Base-by-base conservation (phyloP, 768 basidiomycete species). In the Russula griseocarnosa region DNA sequence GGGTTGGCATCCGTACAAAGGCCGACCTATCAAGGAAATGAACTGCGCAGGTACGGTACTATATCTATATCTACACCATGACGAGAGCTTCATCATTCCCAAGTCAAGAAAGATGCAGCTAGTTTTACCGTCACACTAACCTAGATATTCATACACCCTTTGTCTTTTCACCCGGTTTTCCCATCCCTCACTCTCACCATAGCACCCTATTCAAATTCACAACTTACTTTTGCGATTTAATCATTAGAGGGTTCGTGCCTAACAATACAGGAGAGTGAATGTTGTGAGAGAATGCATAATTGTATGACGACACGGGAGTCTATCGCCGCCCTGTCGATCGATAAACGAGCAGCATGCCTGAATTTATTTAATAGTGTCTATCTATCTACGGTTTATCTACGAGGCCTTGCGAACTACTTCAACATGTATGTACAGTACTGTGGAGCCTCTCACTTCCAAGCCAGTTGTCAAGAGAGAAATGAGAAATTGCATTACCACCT, bases 301-400 rank as follows among this genome's bases (percentile, higher is more conserved):
- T 26, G 38, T 11, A 51, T 30, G 38, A 38, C 54, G 44, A 52
- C 22, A 14, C 22, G n/a, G 38, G 38, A 3, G 5, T 1, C 38
- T 40, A 6, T 14, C 16, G 38, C 38, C 6, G 20, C 46, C 40
- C 46, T 22, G 22, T 63, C 44, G 40, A 44, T 55, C n/a, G 53
- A 24, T 36, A 53, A 30, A 7, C 1, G n/a, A 5, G 24, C 26
- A 26, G 49, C 1, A 42, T 36, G 36, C 36, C 44, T 57, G 61
- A 38, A 52, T 63, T 63, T 58, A 53, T 14, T 58, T 52, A 63
- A 63, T 59, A 2, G 11, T 51, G 55, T 52, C 50, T 26, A 63
- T 63, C 51, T 44, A 63, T 54, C 34, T 18, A n/a, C 62, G 62
- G 24, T 52, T 42, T 63, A 63, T 63, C 62, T 52, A 52, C 56